Evolutionary conservation across 2,329 filamentous ascomycete genomes (phyloP), one percentile per base, ranked within the genome.

Genomic region (Eurotiales sp.): DNA sequence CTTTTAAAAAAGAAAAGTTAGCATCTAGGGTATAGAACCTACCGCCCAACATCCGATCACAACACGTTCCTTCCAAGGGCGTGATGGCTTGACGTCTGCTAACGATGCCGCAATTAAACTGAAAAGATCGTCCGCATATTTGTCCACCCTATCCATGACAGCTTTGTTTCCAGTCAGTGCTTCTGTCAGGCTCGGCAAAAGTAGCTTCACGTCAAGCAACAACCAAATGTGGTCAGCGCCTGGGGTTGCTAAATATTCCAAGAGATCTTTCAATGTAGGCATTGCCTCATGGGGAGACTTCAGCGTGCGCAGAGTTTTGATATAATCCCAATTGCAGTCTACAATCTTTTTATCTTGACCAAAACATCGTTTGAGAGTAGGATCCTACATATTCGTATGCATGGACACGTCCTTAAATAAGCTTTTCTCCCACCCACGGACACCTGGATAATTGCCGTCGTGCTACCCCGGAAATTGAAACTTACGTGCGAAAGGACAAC

Each of bases 171-270:
- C 46, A 14, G 34, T n/a, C 19, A 52, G 23, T 12, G 43, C 50
- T 10, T 37, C 39, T 17, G 4, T 23, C 29, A 50, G 23, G 15
- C 43, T 37, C 19, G 27, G 27, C 11, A 22, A 21, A 17, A 42
- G 12, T n/a, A 88, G 84, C 76, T 96, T 97, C 66, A 96, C 88
- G 66, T 97, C 92, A 2, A 97, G 74, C 55, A 96, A 69, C 5
- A 93, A 61, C 91, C 90, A 96, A 10, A 91, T 76, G 34, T 85
- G 68, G 61, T 88, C 82, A 30, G 79, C 66, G 0, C 77, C 85
- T 0, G 84, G 85, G 57, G 81, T 73, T 0, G 80, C 76, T 48
- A 97, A 67, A 64, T 86, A 92, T 54, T 81, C 76, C 8, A 96
- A 73, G 46, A 96, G 72, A 61, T 96, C 91, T 15, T 70, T 60